Conservation (phyloP, 2,329 filamentous ascomycete genomes). For the Cladosporium sp. region DNA sequence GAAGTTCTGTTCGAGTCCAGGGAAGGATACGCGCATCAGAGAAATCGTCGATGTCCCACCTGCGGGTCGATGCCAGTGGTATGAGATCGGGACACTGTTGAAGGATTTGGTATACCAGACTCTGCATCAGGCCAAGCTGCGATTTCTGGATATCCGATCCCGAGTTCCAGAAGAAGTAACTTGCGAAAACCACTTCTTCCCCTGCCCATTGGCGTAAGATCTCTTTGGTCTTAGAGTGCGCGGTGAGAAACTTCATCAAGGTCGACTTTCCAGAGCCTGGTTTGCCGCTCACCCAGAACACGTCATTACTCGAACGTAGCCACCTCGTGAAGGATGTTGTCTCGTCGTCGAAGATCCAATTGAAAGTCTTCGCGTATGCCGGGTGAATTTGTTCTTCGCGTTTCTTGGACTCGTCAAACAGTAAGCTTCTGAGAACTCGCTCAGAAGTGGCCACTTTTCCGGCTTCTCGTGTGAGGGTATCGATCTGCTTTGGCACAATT, state of each 20-base stretch:
- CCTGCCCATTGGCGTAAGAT: neutral
- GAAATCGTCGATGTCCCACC: slow-evolving; percentile 5
- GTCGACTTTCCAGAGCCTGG: slow-evolving; percentile 16
- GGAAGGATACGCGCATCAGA: no score
- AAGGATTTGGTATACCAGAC: slow-evolving; percentile 16
- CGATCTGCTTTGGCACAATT: no score
- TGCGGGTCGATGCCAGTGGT: neutral
- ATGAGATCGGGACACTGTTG: slow-evolving; percentile 12
- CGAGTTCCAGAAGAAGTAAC: slow-evolving; percentile 17
- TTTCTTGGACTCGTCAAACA: neutral
- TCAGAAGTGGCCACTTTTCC: no score
- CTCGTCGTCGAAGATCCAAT: neutral
- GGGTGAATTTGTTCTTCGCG: neutral
- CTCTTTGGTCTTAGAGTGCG: neutral
- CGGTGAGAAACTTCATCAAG: slow-evolving; percentile 11
- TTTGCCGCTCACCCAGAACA: slow-evolving; percentile 15
- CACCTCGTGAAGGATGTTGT: neutral
- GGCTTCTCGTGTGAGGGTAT: no score
- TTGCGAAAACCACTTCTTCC: neutral
- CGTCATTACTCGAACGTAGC: neutral
- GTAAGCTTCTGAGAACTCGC: no score
- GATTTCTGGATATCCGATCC: slow-evolving; percentile 15
- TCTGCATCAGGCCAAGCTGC: slow-evolving; percentile 15
- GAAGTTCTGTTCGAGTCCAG: no score
- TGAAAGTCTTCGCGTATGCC: neutral